Conservation (phyloP, 768 basidiomycete genomes). For the Leucocoprinus leucothites region DNA sequence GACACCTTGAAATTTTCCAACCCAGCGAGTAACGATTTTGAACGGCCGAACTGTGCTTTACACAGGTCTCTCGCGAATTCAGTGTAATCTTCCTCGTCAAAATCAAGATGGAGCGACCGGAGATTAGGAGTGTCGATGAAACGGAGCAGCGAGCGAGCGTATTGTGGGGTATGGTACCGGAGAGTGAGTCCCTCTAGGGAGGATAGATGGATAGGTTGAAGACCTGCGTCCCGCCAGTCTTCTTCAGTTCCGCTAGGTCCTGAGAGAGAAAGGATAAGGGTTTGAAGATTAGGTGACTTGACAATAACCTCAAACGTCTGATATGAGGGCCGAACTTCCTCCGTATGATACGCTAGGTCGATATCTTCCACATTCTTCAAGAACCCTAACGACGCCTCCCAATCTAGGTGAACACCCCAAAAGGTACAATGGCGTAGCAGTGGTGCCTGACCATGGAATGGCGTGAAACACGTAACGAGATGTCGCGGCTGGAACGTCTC, state of each 20-base stretch:
- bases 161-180: constrained; percentile 36
- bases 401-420: constrained; percentile 72
- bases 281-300: constrained; percentile 49
- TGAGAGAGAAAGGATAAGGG: constrained; percentile 51
- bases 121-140: constrained; percentile 38
- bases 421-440: constrained; percentile 44
- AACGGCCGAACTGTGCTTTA: constrained; percentile 32
- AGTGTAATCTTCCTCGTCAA: constrained; percentile 52
- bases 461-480: constrained; percentile 37
- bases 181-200: constrained; percentile 36
- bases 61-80: constrained; percentile 44
- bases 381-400: constrained; percentile 46
- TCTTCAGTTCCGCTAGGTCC: constrained; percentile 43
- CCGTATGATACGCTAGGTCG: constrained; percentile 59
- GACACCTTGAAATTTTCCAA: constrained; percentile 53
- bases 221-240: constrained; percentile 37
- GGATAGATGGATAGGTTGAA: constrained; percentile 33
- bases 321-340: constrained; percentile 63
- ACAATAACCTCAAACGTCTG: constrained; percentile 50
- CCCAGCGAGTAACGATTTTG: constrained; percentile 42
- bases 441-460: constrained; percentile 57
- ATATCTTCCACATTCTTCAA: constrained; percentile 46
- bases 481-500: constrained; percentile 38
- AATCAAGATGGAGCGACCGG: constrained; percentile 48
- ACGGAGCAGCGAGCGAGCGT: constrained; percentile 35